A percentile compares a stretch with the other conserved stretches of the same genome.
Evolutionary conservation across 2,329 filamentous ascomycete genomes (phyloP).

Genomic region (Aspergillus japonicus): DNA sequence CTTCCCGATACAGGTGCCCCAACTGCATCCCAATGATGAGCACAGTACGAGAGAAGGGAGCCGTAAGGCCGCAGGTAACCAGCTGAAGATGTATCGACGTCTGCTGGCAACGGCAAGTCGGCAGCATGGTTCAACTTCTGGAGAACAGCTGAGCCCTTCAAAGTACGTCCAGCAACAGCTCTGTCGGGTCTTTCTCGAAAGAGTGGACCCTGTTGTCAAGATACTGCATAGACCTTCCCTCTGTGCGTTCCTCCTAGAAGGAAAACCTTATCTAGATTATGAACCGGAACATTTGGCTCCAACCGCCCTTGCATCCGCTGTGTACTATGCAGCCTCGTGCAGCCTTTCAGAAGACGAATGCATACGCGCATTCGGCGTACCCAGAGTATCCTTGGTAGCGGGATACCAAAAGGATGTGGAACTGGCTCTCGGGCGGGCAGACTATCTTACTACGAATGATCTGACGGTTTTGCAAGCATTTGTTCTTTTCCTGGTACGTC

Average conservation of each 20-base stretch:
- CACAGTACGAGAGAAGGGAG: not conserved
- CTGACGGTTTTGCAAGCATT: slow-evolving; percentile 35
- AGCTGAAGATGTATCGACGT: slow-evolving; percentile 5
- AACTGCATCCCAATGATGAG: not conserved
- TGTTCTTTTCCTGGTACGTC: slow-evolving; percentile 29
- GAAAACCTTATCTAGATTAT: slow-evolving; percentile 32
- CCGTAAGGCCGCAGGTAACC: not conserved
- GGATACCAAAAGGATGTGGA: slow-evolving; percentile 27
- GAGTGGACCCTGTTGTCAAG: slow-evolving; percentile 35
- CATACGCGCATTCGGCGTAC: slow-evolving; percentile 19
- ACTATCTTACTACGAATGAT: slow-evolving; percentile 34
- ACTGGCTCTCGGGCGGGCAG: slow-evolving; percentile 23
- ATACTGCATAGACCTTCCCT: slow-evolving; percentile 32
- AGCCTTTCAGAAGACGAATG: slow-evolving; percentile 26
- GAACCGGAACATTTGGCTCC: slow-evolving; percentile 27
- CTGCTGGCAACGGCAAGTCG: slow-evolving; percentile 17
- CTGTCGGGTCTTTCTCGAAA: slow-evolving; percentile 26
- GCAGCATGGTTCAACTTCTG: not conserved
- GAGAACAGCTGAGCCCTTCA: not conserved
- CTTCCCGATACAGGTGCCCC: not conserved
- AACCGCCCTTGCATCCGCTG: slow-evolving; percentile 23
- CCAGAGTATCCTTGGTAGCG: slow-evolving; percentile 20
- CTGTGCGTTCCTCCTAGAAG: slow-evolving; percentile 24
- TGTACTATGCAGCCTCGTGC: slow-evolving; percentile 30
- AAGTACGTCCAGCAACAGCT: slow-evolving; percentile 13